A percentile compares a stretch with the other conserved stretches of the same genome.
phyloP scores from a whole-genome alignment of 177 flowering plant species.

The Vitis hybrid region DNA sequence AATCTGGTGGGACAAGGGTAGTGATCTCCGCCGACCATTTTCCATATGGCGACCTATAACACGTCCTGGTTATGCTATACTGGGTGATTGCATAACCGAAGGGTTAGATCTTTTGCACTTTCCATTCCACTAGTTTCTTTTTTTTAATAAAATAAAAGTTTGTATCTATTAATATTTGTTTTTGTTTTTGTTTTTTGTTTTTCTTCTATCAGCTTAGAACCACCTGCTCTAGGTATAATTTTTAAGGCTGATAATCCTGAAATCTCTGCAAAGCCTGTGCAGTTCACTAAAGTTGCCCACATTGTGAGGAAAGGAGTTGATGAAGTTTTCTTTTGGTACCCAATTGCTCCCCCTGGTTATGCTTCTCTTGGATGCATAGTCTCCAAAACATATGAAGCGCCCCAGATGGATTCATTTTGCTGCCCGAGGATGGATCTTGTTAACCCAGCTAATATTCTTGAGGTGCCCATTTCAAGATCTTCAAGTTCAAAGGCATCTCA shows the following conservation, averaged over 20 bases:
- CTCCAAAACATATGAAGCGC: conserved; percentile 70
- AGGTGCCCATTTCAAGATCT: conserved; percentile 73
- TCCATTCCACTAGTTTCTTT: neutral
- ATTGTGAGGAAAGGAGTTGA: conserved; percentile 69
- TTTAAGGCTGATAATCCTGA: conserved; percentile 72
- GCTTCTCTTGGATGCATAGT: conserved; percentile 90
- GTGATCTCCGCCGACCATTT: conserved; percentile 81
- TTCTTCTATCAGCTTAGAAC: conserved; percentile 66
- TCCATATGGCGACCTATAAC: conserved; percentile 94
- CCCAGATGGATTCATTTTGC: conserved; percentile 58
- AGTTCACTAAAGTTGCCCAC: conserved; percentile 85
- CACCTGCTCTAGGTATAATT: conserved; percentile 86
- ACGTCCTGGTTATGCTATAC: conserved; percentile 73
- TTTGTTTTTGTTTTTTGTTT: conserved; percentile 6
- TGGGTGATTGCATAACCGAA: conserved; percentile 96
- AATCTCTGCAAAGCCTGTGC: conserved; percentile 83
- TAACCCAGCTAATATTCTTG: conserved; percentile 67
- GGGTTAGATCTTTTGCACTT: conserved; percentile 59
- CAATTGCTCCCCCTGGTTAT: conserved; percentile 97
- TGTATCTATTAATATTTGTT: conserved; percentile 2
- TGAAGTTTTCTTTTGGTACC: conserved; percentile 95
- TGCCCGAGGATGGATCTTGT: conserved; percentile 96
- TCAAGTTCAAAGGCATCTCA: conserved; percentile 66
- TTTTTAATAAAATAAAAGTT: neutral
- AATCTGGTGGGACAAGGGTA: conserved; percentile 97